Evolutionary conservation across 208 protist genomes (phyloP).

Genomic region (Acanthamoeba lenticulata): DNA sequence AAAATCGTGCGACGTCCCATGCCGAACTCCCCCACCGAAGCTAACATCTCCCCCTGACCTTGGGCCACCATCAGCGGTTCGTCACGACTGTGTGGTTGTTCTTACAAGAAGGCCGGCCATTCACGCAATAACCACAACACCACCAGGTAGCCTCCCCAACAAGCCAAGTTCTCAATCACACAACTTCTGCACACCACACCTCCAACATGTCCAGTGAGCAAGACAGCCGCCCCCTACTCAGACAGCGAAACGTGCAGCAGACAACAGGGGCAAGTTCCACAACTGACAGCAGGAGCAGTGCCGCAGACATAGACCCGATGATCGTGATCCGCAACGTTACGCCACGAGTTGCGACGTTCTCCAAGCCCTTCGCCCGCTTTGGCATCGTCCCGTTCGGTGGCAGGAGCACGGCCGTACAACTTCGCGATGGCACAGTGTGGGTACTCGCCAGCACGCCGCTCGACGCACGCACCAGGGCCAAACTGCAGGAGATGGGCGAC

Average conservation of each 20-base stretch:
- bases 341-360: not conserved
- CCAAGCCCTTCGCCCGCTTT: not conserved
- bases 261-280: not conserved
- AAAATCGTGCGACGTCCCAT: not conserved
- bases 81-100: too few relatives aligned
- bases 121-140: too few relatives aligned
- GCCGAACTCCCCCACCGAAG: too few relatives aligned
- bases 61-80: too few relatives aligned
- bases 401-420: not conserved
- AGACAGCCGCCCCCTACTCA: not conserved
- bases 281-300: not conserved
- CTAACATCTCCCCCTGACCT: too few relatives aligned
- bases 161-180: too few relatives aligned
- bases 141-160: too few relatives aligned
- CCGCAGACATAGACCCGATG: not conserved
- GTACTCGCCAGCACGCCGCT: not conserved
- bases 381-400: not conserved
- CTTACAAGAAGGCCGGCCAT: too few relatives aligned
- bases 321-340: not conserved
- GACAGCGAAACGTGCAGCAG: not conserved
- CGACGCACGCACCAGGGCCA: not conserved
- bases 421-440: not conserved
- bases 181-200: not conserved
- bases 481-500: not conserved
- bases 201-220: not conserved